Base-by-base conservation (phyloP, 73 alveolate species). In the Paramecium biaurelia region DNA sequence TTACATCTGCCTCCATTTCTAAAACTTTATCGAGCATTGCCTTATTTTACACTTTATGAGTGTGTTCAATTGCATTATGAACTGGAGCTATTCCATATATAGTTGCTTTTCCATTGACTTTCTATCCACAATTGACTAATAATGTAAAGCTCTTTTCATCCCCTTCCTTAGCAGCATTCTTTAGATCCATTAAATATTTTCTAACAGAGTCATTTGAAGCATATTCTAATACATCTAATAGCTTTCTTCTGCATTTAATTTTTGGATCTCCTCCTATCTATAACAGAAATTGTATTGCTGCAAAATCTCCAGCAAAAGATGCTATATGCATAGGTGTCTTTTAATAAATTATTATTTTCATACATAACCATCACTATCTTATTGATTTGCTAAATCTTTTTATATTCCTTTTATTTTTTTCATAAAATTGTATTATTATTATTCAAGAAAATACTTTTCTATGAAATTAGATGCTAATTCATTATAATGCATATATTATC, bases 61-160 rank as follows among this genome's bases (percentile, higher is more conserved):
- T 82, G 67, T 45, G 57, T 30, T 38, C 70, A 70, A 96, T 94
- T 15, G 96, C 99, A 84, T 95, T 96, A 86, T 96, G 99, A 57
- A 96, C 95, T 15, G 99, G 99, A 32, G 97, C 99, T 85, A 95
- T 94, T 2, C 97, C 97, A 67, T 94, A 94, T 15, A 96, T 96
- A 3, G 95, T 90, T 12, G 84, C 92, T 76, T 94, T 96, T 32
- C 92, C 93, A 76, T 96, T 95, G 5, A 96, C 93, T 41, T 72
- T 57, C 18, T 96, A 88, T 14, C 99, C 99, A 30, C 97, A 93
- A 63, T 96, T 95, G 5, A 94, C 97, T 30, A 96, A 76, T 45
- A 93, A 92, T 35, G 92, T 92, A 14, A 96, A 56, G 58, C 95
- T 94, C 68, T 94, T 95, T 14, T 89, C 97, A 92, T 96, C 94